phyloP scores from a whole-genome alignment of 2,329 filamentous ascomycete species.

The Blastomyces emzantsi region DNA sequence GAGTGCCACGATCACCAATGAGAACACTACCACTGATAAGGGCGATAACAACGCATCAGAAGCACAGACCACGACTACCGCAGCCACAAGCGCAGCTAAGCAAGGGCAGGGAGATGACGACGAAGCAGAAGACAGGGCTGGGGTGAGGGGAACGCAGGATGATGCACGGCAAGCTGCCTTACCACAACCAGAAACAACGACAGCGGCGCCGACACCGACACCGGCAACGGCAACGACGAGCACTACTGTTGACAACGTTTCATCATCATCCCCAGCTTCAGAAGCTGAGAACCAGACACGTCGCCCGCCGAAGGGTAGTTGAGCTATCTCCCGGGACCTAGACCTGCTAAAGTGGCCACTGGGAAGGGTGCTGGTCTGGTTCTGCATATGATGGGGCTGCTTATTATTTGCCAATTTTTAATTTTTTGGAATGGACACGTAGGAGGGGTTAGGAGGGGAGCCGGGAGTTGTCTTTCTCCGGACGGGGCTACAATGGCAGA shows the following conservation, averaged over 20 bases:
- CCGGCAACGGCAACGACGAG: not conserved
- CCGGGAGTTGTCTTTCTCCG: not conserved
- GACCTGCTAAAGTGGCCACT: not conserved
- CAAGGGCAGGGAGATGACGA: not conserved
- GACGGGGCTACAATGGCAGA: not conserved
- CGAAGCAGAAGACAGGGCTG: conserved; percentile 26
- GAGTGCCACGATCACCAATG: conserved; percentile 20
- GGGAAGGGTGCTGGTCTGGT: not conserved
- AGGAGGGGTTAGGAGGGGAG: not conserved
- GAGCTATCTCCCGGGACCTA: not conserved
- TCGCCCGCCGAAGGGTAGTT: not conserved
- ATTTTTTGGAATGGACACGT: not conserved
- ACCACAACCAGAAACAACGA: not conserved
- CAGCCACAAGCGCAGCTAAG: conserved; percentile 19
- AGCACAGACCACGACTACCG: conserved; percentile 34
- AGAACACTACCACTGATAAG: not conserved
- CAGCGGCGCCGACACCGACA: not conserved
- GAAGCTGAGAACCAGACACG: conserved; percentile 2
- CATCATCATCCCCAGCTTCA: not conserved
- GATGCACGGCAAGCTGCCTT: conserved; percentile 23
- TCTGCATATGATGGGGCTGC: not conserved
- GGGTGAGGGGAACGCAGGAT: conserved; percentile 32
- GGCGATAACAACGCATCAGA: conserved; percentile 23
- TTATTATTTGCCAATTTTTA: not conserved
- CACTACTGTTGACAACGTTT: conserved; percentile 1